These are phyloP conservation scores for Talaromyces wortmannii DNA, from an alignment of 495 filamentous ascomycete species.

Conservation along the genomic window DNA sequence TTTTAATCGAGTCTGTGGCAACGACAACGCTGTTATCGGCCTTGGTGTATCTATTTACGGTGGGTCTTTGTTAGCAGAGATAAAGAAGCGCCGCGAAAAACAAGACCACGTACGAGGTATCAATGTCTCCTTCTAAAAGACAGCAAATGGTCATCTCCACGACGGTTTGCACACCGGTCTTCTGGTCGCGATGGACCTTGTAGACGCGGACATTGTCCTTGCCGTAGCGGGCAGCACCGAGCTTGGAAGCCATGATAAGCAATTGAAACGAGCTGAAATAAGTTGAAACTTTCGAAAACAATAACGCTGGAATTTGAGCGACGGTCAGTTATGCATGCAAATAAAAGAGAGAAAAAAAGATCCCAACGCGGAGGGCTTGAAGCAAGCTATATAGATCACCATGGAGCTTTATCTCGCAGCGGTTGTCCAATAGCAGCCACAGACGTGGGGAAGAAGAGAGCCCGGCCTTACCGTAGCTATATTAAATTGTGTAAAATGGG, in stretches of 20 bases:
- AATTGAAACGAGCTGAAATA: too few relatives aligned
- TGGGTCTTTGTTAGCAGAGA: background rate
- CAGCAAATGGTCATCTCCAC: slow-evolving; percentile 93
- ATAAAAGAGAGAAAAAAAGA: too few relatives aligned
- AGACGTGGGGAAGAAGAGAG: background rate
- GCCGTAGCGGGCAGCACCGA: slow-evolving; percentile 77
- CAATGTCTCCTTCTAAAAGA: slow-evolving; percentile 84
- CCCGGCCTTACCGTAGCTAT: too few relatives aligned
- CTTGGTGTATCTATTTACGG: slow-evolving; percentile 62
- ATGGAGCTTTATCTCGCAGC: background rate
- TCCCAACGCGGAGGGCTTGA: background rate
- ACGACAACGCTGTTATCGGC: slow-evolving; percentile 95
- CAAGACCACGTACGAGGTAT: slow-evolving; percentile 59
- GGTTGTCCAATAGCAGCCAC: background rate
- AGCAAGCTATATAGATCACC: background rate
- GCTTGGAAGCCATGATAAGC: slow-evolving; percentile 21
- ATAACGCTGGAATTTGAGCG: too few relatives aligned
- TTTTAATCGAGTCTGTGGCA: slow-evolving; percentile 96
- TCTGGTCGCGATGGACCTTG: slow-evolving; percentile 78
- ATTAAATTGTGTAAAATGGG: too few relatives aligned
- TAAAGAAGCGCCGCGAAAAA: background rate
- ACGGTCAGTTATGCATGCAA: too few relatives aligned
- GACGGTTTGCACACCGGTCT: slow-evolving; percentile 72
- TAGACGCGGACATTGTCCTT: slow-evolving; percentile 98
- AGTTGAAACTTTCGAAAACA: too few relatives aligned